These are phyloP conservation scores for Selenicereus undatus DNA, from an alignment of 148 eudicot genomes.

Conservation along the genomic window DNA sequence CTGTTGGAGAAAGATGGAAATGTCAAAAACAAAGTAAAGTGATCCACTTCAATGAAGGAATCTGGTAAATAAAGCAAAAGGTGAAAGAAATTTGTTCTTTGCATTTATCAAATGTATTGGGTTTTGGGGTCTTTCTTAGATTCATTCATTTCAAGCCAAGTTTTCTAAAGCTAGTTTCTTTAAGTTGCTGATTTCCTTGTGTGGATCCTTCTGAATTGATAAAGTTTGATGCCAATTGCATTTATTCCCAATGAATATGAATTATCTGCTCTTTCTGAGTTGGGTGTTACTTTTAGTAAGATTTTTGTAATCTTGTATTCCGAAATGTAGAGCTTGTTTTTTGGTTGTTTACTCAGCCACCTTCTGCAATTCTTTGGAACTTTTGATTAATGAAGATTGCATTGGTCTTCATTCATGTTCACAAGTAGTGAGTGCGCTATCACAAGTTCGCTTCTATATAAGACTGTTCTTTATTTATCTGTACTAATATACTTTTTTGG, in stretches of 20 bases:
- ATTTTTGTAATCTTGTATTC: slow-evolving; percentile 4
- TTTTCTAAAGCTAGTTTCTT: not conserved
- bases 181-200: slow-evolving; percentile 1
- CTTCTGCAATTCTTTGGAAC: not conserved
- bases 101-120: slow-evolving; percentile 18
- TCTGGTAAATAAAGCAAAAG: slow-evolving; percentile 36
- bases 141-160: slow-evolving; percentile 19
- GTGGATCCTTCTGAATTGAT: slow-evolving; percentile 5
- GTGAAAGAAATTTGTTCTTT: slow-evolving; percentile 23
- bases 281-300: slow-evolving; percentile 12
- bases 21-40: slow-evolving; percentile 28
- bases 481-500: not conserved
- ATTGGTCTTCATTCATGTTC: not conserved
- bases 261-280: slow-evolving; percentile 19
- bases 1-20: slow-evolving; percentile 21
- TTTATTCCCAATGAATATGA: slow-evolving; percentile 23
- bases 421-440: too few species aligned
- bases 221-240: slow-evolving; percentile 11
- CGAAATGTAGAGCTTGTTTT: slow-evolving; percentile 1
- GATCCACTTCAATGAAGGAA: slow-evolving; percentile 29
- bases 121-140: slow-evolving; percentile 23
- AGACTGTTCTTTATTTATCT: too few species aligned
- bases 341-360: not conserved
- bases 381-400: slow-evolving; percentile 11
- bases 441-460: too few species aligned